phyloP scores from a whole-genome alignment of 768 basidiomycete species.

The Auricularia sp. region DNA sequence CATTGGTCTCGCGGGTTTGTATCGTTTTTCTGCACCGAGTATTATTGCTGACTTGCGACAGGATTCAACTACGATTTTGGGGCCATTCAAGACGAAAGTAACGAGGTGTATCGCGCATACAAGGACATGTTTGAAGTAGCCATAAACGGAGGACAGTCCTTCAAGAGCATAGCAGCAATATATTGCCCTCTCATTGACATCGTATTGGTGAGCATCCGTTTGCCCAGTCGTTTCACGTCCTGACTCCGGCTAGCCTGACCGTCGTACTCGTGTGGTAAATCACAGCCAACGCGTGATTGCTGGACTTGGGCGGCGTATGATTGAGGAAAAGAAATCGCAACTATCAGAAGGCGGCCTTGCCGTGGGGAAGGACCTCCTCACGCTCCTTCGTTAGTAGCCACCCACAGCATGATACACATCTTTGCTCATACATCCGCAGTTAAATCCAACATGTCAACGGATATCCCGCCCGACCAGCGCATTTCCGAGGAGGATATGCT shows the following conservation, averaged over 20 bases:
- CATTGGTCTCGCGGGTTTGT: constrained; percentile 41
- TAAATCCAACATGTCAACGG: constrained; percentile 45
- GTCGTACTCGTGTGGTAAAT: constrained; percentile 29
- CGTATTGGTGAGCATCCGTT: constrained; percentile 30
- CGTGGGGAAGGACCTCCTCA: constrained; percentile 38
- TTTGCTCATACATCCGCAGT: constrained; percentile 27
- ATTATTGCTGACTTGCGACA: not conserved
- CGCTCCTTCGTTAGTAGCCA: constrained; percentile 33
- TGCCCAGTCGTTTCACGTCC: not conserved
- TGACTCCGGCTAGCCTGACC: constrained; percentile 30
- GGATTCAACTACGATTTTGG: constrained; percentile 44
- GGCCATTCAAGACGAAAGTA: constrained; percentile 36
- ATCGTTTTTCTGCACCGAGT: too few relatives aligned
- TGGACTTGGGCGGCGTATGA: constrained; percentile 31
- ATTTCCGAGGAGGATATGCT: constrained; percentile 54
- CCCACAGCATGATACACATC: not conserved
- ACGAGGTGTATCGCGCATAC: constrained; percentile 37
- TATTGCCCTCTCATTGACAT: constrained; percentile 38
- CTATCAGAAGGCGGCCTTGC: constrained; percentile 15
- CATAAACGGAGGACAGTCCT: constrained; percentile 35
- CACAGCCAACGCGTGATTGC: constrained; percentile 32
- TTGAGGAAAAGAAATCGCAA: constrained; percentile 30
- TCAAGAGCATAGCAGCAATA: constrained; percentile 33
- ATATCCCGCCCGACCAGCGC: constrained; percentile 29
- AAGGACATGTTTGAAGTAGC: constrained; percentile 37